Percentiles rank a stretch among this genome's conserved stretches.
These are phyloP conservation scores for Quercus tomentella DNA, from an alignment of 331 rosid genomes.

Conservation along the genomic window DNA sequence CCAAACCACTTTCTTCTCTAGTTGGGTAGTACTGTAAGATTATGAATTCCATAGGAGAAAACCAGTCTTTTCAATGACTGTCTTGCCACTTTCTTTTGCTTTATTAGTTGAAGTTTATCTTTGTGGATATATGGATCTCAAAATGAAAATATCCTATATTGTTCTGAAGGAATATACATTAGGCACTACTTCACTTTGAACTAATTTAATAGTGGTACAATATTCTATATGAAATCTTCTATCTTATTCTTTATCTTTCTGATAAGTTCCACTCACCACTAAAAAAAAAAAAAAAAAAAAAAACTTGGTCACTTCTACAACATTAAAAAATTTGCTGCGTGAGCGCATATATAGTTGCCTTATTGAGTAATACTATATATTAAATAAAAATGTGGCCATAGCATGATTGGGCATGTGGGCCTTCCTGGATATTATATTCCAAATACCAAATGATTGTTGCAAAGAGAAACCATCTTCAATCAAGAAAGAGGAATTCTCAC, in stretches of 20 bases:
- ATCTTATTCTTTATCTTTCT: not conserved
- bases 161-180: not conserved
- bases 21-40: too few relatives aligned
- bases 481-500: not conserved
- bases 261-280: conserved; percentile 29
- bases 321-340: conserved; percentile 21
- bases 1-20: not conserved
- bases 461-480: conserved; percentile 34
- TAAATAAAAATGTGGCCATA: not conserved
- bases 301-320: conserved; percentile 20
- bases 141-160: too few relatives aligned
- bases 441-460: conserved; percentile 35
- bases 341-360: conserved; percentile 9
- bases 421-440: conserved; percentile 29
- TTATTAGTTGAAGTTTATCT: too few relatives aligned
- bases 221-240: not conserved
- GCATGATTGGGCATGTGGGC: conserved; percentile 51
- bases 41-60: too few relatives aligned
- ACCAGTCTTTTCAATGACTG: too few relatives aligned
- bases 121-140: too few relatives aligned
- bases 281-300: conserved; percentile 12
- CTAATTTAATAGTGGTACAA: not conserved
- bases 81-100: too few relatives aligned
- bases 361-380: not conserved
- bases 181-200: conserved; percentile 22